These are phyloP conservation scores for Cystobasidiaceae sp. DNA, from an alignment of 1,284 basidiomycete genomes.

Conservation along the genomic window DNA sequence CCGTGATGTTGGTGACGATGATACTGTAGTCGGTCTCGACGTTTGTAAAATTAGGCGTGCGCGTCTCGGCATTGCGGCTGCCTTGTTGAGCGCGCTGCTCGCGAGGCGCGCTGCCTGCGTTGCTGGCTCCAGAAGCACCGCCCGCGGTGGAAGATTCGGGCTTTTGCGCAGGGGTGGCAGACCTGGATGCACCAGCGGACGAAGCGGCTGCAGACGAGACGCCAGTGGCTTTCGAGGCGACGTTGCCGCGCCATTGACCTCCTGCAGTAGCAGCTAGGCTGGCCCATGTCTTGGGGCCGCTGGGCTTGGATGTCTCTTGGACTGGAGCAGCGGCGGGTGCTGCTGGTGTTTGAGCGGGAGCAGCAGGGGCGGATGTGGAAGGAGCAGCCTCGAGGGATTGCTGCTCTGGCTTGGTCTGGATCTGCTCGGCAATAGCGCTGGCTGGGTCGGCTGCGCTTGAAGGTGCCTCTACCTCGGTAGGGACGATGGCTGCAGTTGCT, in stretches of 20 bases:
- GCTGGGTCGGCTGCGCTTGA: slow-evolving; percentile 45
- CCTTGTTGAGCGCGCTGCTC: not conserved
- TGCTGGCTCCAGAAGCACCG: slow-evolving; percentile 5
- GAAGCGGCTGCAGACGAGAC: slow-evolving; percentile 14
- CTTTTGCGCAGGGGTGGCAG: no score
- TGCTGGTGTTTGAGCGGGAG: no score
- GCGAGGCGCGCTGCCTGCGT: no score
- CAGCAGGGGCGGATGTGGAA: slow-evolving; percentile 47
- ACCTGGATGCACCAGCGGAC: slow-evolving; percentile 6
- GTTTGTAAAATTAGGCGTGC: slow-evolving; percentile 4
- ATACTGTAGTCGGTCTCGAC: slow-evolving; percentile 18
- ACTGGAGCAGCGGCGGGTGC: slow-evolving; percentile 15
- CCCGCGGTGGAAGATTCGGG: no score
- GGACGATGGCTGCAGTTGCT: slow-evolving; percentile 40
- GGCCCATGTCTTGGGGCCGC: slow-evolving; percentile 77
- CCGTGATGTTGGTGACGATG: slow-evolving; percentile 1
- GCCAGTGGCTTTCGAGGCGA: not conserved
- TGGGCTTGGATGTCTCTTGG: slow-evolving; percentile 52
- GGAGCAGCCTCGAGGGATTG: slow-evolving; percentile 34
- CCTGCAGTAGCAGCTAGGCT: slow-evolving; percentile 74
- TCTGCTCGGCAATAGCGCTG: slow-evolving; percentile 33
- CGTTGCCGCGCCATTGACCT: slow-evolving; percentile 58
- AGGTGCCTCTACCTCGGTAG: slow-evolving; percentile 45
- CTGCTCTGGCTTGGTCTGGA: not conserved
- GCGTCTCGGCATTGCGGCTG: not conserved